Evolutionary conservation across 164 flowering plant species (phyloP).

Genomic region (Macadamia tetraphylla): DNA sequence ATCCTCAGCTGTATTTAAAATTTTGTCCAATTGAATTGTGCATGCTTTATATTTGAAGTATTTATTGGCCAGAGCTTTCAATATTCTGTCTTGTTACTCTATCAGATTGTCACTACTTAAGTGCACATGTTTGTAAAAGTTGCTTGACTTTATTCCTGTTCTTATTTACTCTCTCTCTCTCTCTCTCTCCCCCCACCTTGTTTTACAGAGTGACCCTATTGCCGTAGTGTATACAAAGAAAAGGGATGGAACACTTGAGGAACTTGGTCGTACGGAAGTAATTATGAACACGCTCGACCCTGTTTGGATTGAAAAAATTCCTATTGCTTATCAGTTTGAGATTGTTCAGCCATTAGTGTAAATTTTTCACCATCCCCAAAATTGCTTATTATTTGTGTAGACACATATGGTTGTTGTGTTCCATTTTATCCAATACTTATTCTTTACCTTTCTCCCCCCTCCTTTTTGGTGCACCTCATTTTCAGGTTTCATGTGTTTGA

Average conservation of each 20-base stretch:
- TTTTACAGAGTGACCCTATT: slow-evolving; percentile 76
- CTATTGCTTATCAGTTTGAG: slow-evolving; percentile 67
- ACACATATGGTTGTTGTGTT: neutral
- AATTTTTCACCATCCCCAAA: slow-evolving; percentile 9
- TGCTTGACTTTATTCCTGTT: no score
- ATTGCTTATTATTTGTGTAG: neutral
- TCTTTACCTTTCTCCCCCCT: neutral
- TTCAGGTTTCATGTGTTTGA: slow-evolving; percentile 67
- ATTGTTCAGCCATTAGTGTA: slow-evolving; percentile 69
- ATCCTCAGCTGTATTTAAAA: neutral
- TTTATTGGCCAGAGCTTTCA: neutral
- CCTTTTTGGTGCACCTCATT: neutral
- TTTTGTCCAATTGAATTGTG: neutral
- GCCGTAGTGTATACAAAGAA: slow-evolving; percentile 51
- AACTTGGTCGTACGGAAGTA: slow-evolving; percentile 84
- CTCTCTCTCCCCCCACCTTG: neutral
- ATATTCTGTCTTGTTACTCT: neutral
- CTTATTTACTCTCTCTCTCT: no score
- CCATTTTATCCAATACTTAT: no score
- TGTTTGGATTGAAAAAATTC: slow-evolving; percentile 58
- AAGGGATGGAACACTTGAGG: slow-evolving; percentile 60
- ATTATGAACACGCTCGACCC: slow-evolving; percentile 63
- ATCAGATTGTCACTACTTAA: neutral
- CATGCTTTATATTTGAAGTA: neutral
- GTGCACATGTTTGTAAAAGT: neutral